Evolutionary conservation across 1,284 basidiomycete genomes (phyloP).

Genomic region (Xerocomus alliaceus): DNA sequence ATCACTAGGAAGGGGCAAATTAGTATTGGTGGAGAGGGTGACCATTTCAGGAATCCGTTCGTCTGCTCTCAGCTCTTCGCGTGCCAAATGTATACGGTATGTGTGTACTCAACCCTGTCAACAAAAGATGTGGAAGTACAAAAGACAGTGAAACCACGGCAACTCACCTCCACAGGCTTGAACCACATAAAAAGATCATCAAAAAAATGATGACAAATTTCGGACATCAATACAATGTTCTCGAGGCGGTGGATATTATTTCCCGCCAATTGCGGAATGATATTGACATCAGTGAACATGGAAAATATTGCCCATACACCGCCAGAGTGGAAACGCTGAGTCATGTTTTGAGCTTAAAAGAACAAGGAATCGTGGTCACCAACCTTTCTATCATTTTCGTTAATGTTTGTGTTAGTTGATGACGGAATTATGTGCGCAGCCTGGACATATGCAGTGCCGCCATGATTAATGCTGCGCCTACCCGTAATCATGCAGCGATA

Average conservation of each 20-base stretch:
- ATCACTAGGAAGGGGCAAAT: background rate
- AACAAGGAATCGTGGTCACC: background rate
- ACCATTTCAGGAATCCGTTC: background rate
- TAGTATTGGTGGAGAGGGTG: background rate
- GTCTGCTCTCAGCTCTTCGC: rapidly evolving
- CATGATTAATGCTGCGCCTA: background rate
- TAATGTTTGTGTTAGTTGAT: background rate
- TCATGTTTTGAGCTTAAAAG: too few relatives aligned
- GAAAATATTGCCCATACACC: background rate
- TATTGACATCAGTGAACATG: background rate
- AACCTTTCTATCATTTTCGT: background rate
- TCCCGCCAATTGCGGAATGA: background rate
- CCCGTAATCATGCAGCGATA: background rate
- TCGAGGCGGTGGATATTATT: background rate
- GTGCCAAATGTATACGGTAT: background rate
- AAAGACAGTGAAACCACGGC: too few relatives aligned
- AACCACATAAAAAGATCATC: background rate
- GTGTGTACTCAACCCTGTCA: background rate
- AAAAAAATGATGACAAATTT: background rate
- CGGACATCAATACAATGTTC: background rate
- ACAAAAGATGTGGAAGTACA: too few relatives aligned
- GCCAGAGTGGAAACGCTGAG: background rate
- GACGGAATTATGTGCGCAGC: background rate
- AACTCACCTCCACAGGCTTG: background rate
- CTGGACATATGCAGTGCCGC: background rate